Conservation (phyloP, 2,329 filamentous ascomycete species). For the Exophiala sideris region DNA sequence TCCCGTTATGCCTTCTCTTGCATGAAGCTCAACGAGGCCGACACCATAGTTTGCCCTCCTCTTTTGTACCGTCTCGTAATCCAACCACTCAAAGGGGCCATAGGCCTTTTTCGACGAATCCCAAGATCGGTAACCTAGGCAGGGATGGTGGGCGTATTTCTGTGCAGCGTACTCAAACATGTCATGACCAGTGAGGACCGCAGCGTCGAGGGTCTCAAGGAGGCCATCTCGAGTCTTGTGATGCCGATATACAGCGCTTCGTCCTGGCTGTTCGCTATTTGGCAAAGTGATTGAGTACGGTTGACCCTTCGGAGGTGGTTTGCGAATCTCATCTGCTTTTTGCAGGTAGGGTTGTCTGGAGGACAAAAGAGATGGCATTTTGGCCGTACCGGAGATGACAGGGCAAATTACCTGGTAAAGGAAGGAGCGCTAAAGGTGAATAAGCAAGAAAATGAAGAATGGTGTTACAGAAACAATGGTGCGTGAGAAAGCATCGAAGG, state of each 20-base stretch:
- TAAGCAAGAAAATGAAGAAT: neutral
- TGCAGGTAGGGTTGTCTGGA: conserved; percentile 36
- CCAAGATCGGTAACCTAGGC: conserved; percentile 78
- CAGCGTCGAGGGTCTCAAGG: conserved; percentile 68
- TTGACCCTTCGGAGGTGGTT: conserved; percentile 66
- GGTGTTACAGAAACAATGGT: no score
- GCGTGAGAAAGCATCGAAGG: neutral
- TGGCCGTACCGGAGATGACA: neutral
- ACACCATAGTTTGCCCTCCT: conserved; percentile 81
- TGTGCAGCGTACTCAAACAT: conserved; percentile 64
- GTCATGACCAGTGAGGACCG: conserved; percentile 70
- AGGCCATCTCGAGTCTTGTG: conserved; percentile 72
- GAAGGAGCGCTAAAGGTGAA: neutral
- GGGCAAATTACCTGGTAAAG: neutral
- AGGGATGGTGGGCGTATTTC: conserved; percentile 47
- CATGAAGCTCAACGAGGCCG: conserved; percentile 78
- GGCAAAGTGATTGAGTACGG: conserved; percentile 77
- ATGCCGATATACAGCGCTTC: conserved; percentile 76
- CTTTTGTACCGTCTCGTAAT: conserved; percentile 73
- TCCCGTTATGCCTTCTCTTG: conserved; percentile 63
- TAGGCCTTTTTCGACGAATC: conserved; percentile 70
- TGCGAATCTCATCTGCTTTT: conserved; percentile 51
- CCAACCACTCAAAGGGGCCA: conserved; percentile 77
- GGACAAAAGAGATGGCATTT: conserved; percentile 37
- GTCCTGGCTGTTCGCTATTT: conserved; percentile 68